These are phyloP conservation scores for Oemleria cerasiformis DNA, from an alignment of 306 rosid genomes.

Conservation along the genomic window DNA sequence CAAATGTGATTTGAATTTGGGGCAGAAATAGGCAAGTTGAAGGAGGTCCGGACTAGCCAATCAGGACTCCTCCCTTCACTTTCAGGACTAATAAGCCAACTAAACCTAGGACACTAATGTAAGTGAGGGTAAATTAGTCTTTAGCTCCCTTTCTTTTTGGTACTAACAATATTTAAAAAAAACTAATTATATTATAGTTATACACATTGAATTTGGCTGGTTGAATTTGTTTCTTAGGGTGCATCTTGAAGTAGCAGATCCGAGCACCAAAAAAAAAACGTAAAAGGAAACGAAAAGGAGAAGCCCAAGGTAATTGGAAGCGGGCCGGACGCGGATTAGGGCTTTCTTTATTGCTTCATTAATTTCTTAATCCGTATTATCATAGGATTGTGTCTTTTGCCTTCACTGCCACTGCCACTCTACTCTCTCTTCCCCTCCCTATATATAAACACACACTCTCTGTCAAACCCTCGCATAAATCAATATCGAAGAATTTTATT, in stretches of 20 bases:
- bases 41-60: too few species aligned
- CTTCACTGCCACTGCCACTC: not conserved
- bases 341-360: not conserved
- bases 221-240: not conserved
- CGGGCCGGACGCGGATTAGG: not conserved
- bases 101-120: too few species aligned
- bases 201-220: too few species aligned
- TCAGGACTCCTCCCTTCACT: too few species aligned
- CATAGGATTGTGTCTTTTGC: not conserved
- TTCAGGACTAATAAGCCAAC: too few species aligned
- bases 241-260: not conserved
- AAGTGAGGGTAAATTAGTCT: too few species aligned
- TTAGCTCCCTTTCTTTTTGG: too few species aligned
- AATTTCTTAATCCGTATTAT: not conserved
- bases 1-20: too few species aligned
- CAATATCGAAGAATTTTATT: not conserved
- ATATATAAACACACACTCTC: not conserved
- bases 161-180: too few species aligned
- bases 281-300: not conserved
- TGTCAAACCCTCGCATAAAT: constrained; percentile 14
- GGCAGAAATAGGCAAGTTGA: too few species aligned
- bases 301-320: not conserved
- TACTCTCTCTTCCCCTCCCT: not conserved
- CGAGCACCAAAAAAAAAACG: not conserved
- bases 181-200: too few species aligned